Evolutionary conservation across 2,329 filamentous ascomycete species (phyloP).

Genomic region (Arthrobotrys entomopaga): DNA sequence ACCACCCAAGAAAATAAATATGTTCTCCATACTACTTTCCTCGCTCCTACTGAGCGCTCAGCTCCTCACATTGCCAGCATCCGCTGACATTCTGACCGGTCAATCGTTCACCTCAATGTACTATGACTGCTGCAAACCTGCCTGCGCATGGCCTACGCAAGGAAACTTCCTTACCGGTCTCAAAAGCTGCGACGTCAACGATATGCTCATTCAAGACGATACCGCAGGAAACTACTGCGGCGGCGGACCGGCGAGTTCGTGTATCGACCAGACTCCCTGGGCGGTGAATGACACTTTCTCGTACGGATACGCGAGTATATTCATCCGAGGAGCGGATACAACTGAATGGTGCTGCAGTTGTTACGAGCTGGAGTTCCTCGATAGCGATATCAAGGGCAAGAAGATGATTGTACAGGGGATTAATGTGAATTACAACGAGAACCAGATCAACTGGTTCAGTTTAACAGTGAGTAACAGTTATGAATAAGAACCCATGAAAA

Average conservation of each 20-base stretch:
- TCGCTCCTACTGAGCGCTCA: constrained; percentile 39
- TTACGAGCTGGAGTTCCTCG: constrained; percentile 71
- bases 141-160: constrained; percentile 65
- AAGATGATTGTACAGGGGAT: constrained; percentile 74
- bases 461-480: constrained; percentile 25
- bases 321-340: constrained; percentile 68
- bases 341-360: constrained; percentile 73
- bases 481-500: background rate
- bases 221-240: constrained; percentile 65
- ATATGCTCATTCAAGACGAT: constrained; percentile 33
- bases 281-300: constrained; percentile 69
- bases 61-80: background rate
- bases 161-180: constrained; percentile 48
- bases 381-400: constrained; percentile 67
- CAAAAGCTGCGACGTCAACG: constrained; percentile 56
- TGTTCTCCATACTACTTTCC: constrained; percentile 25
- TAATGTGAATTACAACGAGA: constrained; percentile 62
- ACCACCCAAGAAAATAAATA: constrained; percentile 10
- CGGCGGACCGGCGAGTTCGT: constrained; percentile 71
- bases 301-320: constrained; percentile 74
- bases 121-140: constrained; percentile 76
- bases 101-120: constrained; percentile 57
- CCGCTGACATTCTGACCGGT: constrained; percentile 33
- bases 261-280: constrained; percentile 72
- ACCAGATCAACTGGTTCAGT: constrained; percentile 53